These are phyloP conservation scores for Suillus ampliporus DNA, from an alignment of 768 basidiomycete species.

Conservation along the genomic window DNA sequence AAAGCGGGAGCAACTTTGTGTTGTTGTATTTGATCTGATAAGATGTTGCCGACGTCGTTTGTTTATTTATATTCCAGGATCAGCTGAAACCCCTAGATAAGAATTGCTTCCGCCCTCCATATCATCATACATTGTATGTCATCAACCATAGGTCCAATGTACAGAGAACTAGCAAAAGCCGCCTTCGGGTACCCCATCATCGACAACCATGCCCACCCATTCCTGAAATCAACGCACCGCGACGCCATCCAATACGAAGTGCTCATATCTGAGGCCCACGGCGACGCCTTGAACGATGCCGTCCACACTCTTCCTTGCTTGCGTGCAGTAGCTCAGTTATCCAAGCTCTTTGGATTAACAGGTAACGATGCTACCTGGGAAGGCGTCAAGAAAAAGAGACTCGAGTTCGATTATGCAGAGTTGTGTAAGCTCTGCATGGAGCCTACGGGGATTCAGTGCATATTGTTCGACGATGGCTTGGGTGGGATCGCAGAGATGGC, in stretches of 20 bases:
- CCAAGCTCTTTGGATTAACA: slow-evolving; percentile 51
- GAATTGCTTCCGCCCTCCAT: not conserved
- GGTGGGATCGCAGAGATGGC: slow-evolving; percentile 51
- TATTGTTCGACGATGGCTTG: slow-evolving; percentile 79
- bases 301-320: slow-evolving; percentile 61
- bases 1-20: slow-evolving; percentile 13
- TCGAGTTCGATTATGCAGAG: slow-evolving; percentile 52
- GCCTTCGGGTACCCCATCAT: slow-evolving; percentile 56
- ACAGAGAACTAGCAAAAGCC: slow-evolving; percentile 22
- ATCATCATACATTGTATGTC: not conserved
- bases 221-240: slow-evolving; percentile 56
- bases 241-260: slow-evolving; percentile 61
- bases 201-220: slow-evolving; percentile 82
- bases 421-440: slow-evolving; percentile 63
- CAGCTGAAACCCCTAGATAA: slow-evolving; percentile 9
- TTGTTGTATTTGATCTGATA: slow-evolving; percentile 31
- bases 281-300: slow-evolving; percentile 57
- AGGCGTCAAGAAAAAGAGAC: slow-evolving; percentile 55
- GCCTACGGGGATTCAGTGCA: slow-evolving; percentile 63
- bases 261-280: slow-evolving; percentile 67
- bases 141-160: slow-evolving; percentile 20
- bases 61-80: slow-evolving; percentile 5
- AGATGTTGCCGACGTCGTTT: slow-evolving; percentile 20
- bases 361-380: slow-evolving; percentile 55
- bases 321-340: slow-evolving; percentile 62